Evolutionary conservation across 116 monocot genomes (phyloP), one percentile per base, ranked within the genome.

Genomic region (Thalassia testudinum): DNA sequence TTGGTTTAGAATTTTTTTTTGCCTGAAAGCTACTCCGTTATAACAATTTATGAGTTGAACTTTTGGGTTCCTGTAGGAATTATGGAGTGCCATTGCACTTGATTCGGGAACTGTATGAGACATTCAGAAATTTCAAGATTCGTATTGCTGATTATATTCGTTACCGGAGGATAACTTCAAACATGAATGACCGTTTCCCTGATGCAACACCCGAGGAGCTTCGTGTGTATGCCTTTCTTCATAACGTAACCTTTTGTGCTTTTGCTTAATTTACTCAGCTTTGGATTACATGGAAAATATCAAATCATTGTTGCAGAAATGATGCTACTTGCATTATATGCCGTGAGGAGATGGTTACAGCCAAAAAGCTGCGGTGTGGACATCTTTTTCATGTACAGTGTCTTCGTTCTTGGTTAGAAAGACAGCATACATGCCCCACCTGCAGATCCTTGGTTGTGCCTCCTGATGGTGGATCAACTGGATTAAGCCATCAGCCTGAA

Each of bases 271-370:
- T n/a, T n/a, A 45, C 15, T n/a, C 7, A n/a, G 7, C 14, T 13
- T 2, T 45, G 15, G 15, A n/a, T 45, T n/a, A 45, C 40, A 8
- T 15, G 15, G 4, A 5, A n/a, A 13, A 20, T 15, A 2, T n/a
- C 22, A 21, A 59, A 38, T 58, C 47, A 50, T 49, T 24, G n/a
- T 51, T 71, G 49, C 74, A 93, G 92, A 59, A 75, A 75, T 40
- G 92, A 93, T 67, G 87, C 83, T 53, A 93, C 87, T 68, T 93
- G 87, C 54, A 87, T 93, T 19, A 87, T 93, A 57, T 93, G 92
- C 50, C 82, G 87, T 52, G 92, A 93, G 60, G 92, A 93, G 71
- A 93, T 93, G 92, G 63, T 77, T 17, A 62, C 69, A 21, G 92
- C 92, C 7, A 93, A 93, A 51, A 93, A 87, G 22, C 71, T 93